Conservation (phyloP, 352 stramenopile genomes). For the Phytophthora ramorum region DNA sequence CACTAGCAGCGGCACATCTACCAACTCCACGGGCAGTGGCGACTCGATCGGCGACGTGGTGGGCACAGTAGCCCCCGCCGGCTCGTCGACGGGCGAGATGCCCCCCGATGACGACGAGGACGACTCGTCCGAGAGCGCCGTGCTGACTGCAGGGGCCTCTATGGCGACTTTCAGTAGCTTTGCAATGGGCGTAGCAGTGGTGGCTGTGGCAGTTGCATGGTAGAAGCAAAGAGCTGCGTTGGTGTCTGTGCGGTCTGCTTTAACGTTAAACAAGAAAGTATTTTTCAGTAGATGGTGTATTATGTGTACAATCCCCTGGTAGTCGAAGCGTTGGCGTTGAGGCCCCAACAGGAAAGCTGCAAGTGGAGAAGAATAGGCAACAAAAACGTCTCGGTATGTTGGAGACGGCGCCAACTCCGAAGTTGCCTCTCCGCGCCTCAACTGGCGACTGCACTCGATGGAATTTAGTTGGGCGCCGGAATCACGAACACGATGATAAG, state of each 20-base stretch:
- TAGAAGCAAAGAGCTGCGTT: constrained; percentile 21
- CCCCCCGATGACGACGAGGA: constrained; percentile 69
- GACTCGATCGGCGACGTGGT: constrained; percentile 41
- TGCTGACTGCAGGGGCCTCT: constrained; percentile 31
- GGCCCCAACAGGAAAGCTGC: not conserved
- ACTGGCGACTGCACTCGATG: constrained; percentile 1
- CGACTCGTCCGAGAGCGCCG: constrained; percentile 57
- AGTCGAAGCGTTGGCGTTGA: not conserved
- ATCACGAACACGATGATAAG: constrained; percentile 69
- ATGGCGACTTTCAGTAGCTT: constrained; percentile 9
- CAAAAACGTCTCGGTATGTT: constrained; percentile 18
- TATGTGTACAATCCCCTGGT: constrained; percentile 29
- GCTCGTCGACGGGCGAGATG: constrained; percentile 14
- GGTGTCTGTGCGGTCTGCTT: constrained; percentile 3
- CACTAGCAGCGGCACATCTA: constrained; percentile 25
- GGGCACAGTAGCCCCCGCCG: constrained; percentile 40
- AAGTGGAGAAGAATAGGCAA: constrained; percentile 16
- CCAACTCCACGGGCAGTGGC: constrained; percentile 35
- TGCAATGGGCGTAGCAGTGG: constrained; percentile 14
- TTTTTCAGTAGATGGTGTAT: constrained; percentile 18
- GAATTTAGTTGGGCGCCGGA: constrained; percentile 37
- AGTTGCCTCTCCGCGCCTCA: not conserved
- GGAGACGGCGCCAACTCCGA: constrained; percentile 1
- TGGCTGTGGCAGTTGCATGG: constrained; percentile 22
- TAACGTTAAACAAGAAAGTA: constrained; percentile 32